Percentiles rank a stretch among this genome's conserved stretches.
Evolutionary conservation across 805 yeast species (phyloP).

Genomic region (Metschnikowia lunata): DNA sequence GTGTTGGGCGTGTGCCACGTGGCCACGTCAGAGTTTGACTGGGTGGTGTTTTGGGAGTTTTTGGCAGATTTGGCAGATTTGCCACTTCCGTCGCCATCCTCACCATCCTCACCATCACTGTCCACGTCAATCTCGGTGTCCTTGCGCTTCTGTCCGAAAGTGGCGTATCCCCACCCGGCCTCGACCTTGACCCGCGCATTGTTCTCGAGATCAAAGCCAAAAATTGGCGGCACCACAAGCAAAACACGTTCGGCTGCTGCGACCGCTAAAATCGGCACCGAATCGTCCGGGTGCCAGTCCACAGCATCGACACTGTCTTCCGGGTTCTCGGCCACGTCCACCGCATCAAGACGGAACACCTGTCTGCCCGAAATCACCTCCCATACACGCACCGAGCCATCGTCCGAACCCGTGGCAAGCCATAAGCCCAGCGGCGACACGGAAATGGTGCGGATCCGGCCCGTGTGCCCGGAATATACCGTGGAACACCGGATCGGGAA

Average conservation of each 20-base stretch:
- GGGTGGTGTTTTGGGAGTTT: slow-evolving; percentile 26
- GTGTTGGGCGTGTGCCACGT: slow-evolving; percentile 80
- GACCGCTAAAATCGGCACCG: slow-evolving; percentile 76
- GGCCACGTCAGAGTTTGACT: slow-evolving; percentile 51
- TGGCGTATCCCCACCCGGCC: slow-evolving; percentile 86
- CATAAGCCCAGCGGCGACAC: slow-evolving; percentile 89
- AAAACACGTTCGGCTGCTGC: slow-evolving; percentile 77
- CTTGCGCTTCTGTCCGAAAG: slow-evolving; percentile 51
- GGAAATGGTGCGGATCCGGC: slow-evolving; percentile 73
- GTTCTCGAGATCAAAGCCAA: slow-evolving; percentile 84
- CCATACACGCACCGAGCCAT: slow-evolving; percentile 95
- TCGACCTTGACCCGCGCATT: slow-evolving; percentile 74
- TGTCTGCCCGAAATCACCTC: slow-evolving; percentile 94
- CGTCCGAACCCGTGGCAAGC: slow-evolving; percentile 97
- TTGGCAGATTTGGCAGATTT: slow-evolving; percentile 5
- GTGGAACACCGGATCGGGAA: slow-evolving; percentile 93
- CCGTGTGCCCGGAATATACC: slow-evolving; percentile 76
- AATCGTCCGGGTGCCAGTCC: slow-evolving; percentile 84
- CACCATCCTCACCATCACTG: slow-evolving; percentile 30
- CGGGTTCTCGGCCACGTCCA: slow-evolving; percentile 47
- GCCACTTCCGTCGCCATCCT: slow-evolving; percentile 20
- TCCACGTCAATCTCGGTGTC: slow-evolving; percentile 33
- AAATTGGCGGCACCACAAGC: slow-evolving; percentile 83
- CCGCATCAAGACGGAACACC: slow-evolving; percentile 59
- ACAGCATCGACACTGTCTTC: slow-evolving; percentile 79